Percentiles rank a stretch among this genome's conserved stretches.
Evolutionary conservation across 148 eudicot genomes (phyloP).

Genomic region (Persicaria maculosa): DNA sequence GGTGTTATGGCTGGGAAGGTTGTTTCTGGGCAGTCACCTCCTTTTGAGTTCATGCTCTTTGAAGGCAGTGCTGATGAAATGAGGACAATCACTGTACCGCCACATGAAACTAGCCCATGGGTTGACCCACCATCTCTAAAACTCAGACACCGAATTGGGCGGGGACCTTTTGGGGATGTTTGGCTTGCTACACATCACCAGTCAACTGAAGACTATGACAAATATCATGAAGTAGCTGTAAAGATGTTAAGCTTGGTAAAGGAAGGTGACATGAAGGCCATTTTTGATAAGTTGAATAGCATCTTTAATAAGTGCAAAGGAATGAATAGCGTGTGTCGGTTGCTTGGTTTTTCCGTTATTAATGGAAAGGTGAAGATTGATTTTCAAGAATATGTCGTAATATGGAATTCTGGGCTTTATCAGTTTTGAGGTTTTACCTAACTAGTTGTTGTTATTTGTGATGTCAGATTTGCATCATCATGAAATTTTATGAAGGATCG

Average conservation of each 20-base stretch:
- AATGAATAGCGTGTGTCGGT: constrained; percentile 53
- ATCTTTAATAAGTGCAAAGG: constrained; percentile 45
- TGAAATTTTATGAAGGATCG: constrained; percentile 88
- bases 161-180: constrained; percentile 79
- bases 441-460: constrained; percentile 9
- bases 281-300: constrained; percentile 49
- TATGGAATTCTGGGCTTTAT: neutral
- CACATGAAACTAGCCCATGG: constrained; percentile 55
- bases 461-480: constrained; percentile 61
- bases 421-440: constrained; percentile 12
- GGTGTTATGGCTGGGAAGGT: constrained; percentile 54
- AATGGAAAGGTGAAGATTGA: constrained; percentile 47
- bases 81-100: constrained; percentile 41
- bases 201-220: constrained; percentile 60
- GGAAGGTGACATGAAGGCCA: constrained; percentile 46
- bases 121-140: constrained; percentile 62
- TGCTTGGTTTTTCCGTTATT: constrained; percentile 66
- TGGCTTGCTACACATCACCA: constrained; percentile 87
- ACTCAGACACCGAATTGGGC: constrained; percentile 76
- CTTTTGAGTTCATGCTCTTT: constrained; percentile 65
- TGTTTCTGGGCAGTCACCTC: constrained; percentile 29
- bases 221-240: constrained; percentile 81
- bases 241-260: constrained; percentile 61
- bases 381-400: neutral
- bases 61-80: constrained; percentile 60